Conservation (phyloP, 1,139 yeast genomes). For the Yamadazyma pseudoaaseri region DNA sequence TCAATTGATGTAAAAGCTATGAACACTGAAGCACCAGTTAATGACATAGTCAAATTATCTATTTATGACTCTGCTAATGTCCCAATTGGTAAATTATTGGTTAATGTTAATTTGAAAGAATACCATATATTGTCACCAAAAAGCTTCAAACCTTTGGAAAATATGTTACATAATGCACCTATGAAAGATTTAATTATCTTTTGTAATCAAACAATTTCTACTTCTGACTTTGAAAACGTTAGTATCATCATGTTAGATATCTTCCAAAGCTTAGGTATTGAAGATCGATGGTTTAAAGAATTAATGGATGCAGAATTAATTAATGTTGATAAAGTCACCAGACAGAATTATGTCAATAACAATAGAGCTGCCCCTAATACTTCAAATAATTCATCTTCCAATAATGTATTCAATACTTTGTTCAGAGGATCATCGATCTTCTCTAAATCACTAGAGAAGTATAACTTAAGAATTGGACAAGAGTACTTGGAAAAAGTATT, state of each 20-base stretch:
- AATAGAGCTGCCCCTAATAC: conserved; percentile 6
- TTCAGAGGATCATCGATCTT: conserved; percentile 85
- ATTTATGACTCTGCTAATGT: conserved; percentile 42
- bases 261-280: conserved; percentile 62
- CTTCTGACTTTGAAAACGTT: conserved; percentile 52
- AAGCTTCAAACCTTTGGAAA: conserved; percentile 61
- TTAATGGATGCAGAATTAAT: conserved; percentile 65
- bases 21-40: conserved; percentile 13
- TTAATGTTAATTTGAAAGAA: conserved; percentile 54
- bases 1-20: conserved; percentile 22
- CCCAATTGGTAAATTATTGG: conserved; percentile 58
- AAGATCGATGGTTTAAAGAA: conserved; percentile 66
- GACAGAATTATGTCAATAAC: conserved; percentile 34
- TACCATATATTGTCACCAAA: conserved; percentile 59
- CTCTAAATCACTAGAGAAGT: conserved; percentile 77
- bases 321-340: conserved; percentile 45
- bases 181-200: conserved; percentile 50
- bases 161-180: conserved; percentile 51
- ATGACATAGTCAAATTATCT: conserved; percentile 42
- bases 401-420: conserved; percentile 64
- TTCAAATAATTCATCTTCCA: conserved; percentile 20
- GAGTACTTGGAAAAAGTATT: conserved; percentile 74
- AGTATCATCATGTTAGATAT: conserved; percentile 60
- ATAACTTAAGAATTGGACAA: conserved; percentile 73
- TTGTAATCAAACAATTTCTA: conserved; percentile 40